These are phyloP conservation scores for Pseudozyma sp. DNA, from an alignment of 1,284 basidiomycete genomes.

Conservation along the genomic window DNA sequence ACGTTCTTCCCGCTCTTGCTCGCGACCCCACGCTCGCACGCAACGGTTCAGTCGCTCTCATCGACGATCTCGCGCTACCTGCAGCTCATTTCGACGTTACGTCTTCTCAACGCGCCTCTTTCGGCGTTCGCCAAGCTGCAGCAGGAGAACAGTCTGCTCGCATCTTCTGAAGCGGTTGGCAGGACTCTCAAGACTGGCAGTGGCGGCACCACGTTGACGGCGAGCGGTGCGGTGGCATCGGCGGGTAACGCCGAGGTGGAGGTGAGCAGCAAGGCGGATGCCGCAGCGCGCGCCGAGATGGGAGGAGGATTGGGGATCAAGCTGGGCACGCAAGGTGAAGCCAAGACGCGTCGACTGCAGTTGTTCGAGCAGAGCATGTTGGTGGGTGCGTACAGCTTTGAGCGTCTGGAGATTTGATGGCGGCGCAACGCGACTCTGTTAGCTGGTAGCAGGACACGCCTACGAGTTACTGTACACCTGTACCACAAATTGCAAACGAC, in stretches of 20 bases:
- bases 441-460: not conserved
- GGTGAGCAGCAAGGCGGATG: constrained; percentile 24
- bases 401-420: constrained; percentile 44
- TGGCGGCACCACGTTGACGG: constrained; percentile 14
- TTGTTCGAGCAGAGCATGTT: constrained; percentile 51
- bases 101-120: constrained; percentile 43
- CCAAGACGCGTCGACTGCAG: constrained; percentile 38
- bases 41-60: constrained; percentile 32
- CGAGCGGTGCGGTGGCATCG: constrained; percentile 36
- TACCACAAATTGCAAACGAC: too few species aligned
- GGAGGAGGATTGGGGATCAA: constrained; percentile 49
- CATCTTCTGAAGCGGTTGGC: constrained; percentile 1
- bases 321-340: constrained; percentile 39
- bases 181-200: constrained; percentile 5
- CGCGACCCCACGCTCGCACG: constrained; percentile 35
- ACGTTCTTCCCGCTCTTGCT: constrained; percentile 53
- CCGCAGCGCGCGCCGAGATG: constrained; percentile 48
- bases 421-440: too few species aligned
- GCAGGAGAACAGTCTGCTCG: constrained; percentile 30
- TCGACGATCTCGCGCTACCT: constrained; percentile 40
- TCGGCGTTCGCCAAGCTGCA: constrained; percentile 52
- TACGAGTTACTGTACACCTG: not conserved
- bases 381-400: constrained; percentile 52
- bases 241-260: constrained; percentile 39
- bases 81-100: constrained; percentile 27